These are phyloP conservation scores for Colletotrichum sansevieriae DNA, from an alignment of 2,329 filamentous ascomycete genomes.

Conservation along the genomic window DNA sequence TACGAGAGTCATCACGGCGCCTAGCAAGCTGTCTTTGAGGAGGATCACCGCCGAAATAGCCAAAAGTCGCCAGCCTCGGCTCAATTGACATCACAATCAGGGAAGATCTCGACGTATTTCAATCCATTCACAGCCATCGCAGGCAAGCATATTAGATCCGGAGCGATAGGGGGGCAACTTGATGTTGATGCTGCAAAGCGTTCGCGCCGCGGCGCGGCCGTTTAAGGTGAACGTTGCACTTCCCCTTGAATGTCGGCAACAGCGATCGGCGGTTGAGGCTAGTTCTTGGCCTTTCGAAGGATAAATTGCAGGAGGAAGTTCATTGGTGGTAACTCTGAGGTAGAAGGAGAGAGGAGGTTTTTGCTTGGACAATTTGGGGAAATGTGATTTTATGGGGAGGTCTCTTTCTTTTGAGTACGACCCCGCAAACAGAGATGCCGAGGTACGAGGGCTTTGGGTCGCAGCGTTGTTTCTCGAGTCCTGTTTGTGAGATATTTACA, in stretches of 20 bases:
- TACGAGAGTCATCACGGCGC: not conserved
- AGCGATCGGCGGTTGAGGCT: constrained; percentile 14
- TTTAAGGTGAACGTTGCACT: constrained; percentile 15
- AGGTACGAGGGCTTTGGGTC: not conserved
- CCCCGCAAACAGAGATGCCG: constrained; percentile 15
- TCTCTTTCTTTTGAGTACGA: not conserved
- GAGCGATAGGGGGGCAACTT: not conserved
- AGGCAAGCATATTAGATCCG: not conserved
- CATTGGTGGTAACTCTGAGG: constrained; percentile 6
- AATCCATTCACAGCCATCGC: not conserved
- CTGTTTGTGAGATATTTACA: not conserved
- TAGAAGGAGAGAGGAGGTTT: not conserved
- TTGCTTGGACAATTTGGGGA: not conserved
- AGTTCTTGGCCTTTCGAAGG: constrained; percentile 4
- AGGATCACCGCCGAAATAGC: constrained; percentile 14
- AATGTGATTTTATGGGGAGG: constrained; percentile 1
- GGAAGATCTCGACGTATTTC: not conserved
- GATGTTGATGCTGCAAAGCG: not conserved
- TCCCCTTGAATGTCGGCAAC: constrained; percentile 13
- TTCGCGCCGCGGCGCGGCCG: not conserved
- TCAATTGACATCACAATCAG: not conserved
- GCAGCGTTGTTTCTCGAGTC: not conserved
- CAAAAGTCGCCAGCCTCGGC: constrained; percentile 8
- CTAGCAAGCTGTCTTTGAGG: not conserved
- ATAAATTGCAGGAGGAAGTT: not conserved